Base-by-base conservation (phyloP, 306 rosid genomes). In the Citrullus amarus region DNA sequence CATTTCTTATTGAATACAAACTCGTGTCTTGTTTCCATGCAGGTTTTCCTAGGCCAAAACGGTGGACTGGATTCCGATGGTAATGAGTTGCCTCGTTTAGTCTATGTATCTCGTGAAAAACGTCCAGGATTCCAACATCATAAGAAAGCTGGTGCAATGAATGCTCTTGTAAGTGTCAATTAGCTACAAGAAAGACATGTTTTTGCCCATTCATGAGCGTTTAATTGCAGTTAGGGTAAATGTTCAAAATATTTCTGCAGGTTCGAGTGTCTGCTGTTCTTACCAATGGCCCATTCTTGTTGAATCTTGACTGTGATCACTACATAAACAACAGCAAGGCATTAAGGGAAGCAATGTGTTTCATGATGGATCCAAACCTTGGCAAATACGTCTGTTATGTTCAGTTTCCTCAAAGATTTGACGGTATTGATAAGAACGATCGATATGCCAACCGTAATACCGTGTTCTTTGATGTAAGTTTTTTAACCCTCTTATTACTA, bases 111-210 rank as follows among this genome's bases (percentile, higher is more conserved):
- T 87, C 98, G 98, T 85, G 98, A 95, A 82, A 95, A 95, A 93
- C 98, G 98, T 86, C 98, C 96, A 8, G 97, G 98, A 34, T 95
- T 95, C 83, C 98, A 95, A 84, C 98, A 95, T 87, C 98, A 95
- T 88, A 95, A 95, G 89, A 95, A 95, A 83, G 98, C 98, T 4
- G 98, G 98, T 85, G 98, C 98, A 76, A 95, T 95, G 98, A 95
- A 95, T 84, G 91, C 98, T 58, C 97, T 95, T 71, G 98, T 95
- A 83, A 88, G 98, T 87, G 77, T 38, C 72, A 59, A 12, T 44
- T 43, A 9, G 20, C 56, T 77, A 13, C 41, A 65, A 17, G 2
- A 61, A 51, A 15, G 55, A 53, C 50, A 30, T 61, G 20, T 80
- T 57, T 43, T 76, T 59, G 4, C 14, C 41, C 58, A 22, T 22